These are phyloP conservation scores for Globisporangium acanthophoron DNA, from an alignment of 352 stramenopile genomes.

Conservation along the genomic window DNA sequence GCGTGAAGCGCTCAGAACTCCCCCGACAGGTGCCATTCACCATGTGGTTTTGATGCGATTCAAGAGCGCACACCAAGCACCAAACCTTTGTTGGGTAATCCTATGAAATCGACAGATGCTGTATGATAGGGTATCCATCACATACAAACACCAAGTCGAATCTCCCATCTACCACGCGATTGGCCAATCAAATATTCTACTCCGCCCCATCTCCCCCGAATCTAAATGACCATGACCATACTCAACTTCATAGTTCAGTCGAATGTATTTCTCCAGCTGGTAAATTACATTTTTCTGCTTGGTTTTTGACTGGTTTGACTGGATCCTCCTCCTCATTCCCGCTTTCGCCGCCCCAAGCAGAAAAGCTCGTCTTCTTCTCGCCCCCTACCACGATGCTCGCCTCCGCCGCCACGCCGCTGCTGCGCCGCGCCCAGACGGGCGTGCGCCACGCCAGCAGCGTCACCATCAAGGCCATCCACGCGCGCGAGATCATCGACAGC, in stretches of 20 bases:
- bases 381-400: constrained; percentile 2
- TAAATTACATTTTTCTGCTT: background rate
- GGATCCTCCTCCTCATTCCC: background rate
- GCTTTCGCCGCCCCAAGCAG: constrained; percentile 3
- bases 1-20: too few relatives aligned
- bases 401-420: constrained; percentile 2
- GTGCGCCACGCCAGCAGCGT: constrained; percentile 40
- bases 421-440: constrained; percentile 3
- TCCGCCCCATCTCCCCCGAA: background rate
- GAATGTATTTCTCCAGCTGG: background rate
- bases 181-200: background rate
- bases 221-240: background rate
- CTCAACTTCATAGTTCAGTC: background rate
- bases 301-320: background rate
- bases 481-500: constrained; percentile 97
- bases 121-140: background rate
- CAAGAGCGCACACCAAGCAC: too few relatives aligned
- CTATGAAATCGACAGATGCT: background rate
- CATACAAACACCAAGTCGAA: background rate
- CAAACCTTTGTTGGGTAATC: background rate
- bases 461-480: constrained; percentile 73
- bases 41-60: too few relatives aligned
- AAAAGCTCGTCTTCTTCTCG: background rate
- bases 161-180: background rate
- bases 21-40: too few relatives aligned